Conservation (phyloP, 225 moss, liverwort and hornwort species). For the Polytrichum commune region DNA sequence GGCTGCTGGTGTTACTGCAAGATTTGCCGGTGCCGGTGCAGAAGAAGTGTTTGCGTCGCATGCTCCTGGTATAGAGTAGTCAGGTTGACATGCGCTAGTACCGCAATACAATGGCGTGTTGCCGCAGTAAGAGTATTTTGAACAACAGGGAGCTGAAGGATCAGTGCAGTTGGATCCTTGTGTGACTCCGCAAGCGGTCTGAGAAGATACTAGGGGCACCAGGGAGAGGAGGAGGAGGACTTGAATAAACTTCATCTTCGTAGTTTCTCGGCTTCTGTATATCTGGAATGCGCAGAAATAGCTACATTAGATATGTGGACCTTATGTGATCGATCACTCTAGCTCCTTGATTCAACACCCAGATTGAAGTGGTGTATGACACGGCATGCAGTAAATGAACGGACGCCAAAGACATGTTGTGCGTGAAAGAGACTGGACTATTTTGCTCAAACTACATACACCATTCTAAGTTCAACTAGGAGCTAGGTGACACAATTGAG, state of each 20-base stretch:
- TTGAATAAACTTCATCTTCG: conserved; percentile 1
- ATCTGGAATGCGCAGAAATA: not conserved
- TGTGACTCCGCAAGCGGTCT: not conserved
- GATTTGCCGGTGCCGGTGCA: not conserved
- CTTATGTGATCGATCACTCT: not conserved
- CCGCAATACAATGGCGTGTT: not conserved
- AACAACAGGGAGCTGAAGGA: conserved; percentile 1
- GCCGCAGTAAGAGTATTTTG: not conserved
- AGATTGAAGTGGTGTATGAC: not conserved
- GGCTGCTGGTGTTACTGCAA: not conserved
- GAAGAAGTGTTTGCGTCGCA: not conserved
- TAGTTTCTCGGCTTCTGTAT: not conserved
- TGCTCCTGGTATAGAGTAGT: not conserved
- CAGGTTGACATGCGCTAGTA: not conserved
- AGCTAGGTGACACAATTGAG: too few species aligned
- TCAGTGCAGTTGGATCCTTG: not conserved
- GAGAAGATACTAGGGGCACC: not conserved
- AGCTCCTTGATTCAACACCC: not conserved
- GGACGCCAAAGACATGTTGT: not conserved
- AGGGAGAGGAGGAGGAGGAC: not conserved
- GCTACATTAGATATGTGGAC: not conserved
- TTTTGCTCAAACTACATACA: too few species aligned
- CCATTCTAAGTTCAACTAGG: too few species aligned
- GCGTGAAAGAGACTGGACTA: too few species aligned
- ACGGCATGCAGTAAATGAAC: not conserved